phyloP scores from a whole-genome alignment of 2,329 filamentous ascomycete genomes.

The Neoascochyta sp. region DNA sequence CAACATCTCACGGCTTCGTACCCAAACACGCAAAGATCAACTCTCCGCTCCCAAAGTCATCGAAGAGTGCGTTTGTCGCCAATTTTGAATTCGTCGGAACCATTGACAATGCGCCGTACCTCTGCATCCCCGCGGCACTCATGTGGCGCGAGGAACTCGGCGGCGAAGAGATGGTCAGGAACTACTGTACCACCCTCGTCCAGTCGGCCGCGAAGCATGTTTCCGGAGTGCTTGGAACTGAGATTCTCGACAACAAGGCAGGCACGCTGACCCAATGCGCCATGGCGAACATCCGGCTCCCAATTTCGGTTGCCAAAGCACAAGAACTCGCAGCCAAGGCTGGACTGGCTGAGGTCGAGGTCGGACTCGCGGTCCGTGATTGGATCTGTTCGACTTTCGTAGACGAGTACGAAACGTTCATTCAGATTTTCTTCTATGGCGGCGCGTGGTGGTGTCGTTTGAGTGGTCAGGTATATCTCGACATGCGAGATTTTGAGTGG shows the following conservation, averaged over 20 bases:
- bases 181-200: constrained; percentile 62
- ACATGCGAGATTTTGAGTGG: constrained; percentile 72
- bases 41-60: constrained; percentile 27
- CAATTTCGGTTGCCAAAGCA: constrained; percentile 50
- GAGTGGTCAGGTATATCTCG: constrained; percentile 82
- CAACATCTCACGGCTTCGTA: constrained; percentile 71
- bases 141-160: constrained; percentile 67
- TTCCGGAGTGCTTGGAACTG: constrained; percentile 63
- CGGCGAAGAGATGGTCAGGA: constrained; percentile 66
- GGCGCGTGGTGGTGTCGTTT: constrained; percentile 67
- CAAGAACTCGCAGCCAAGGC: constrained; percentile 12
- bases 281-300: constrained; percentile 71
- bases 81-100: constrained; percentile 79
- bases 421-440: constrained; percentile 60
- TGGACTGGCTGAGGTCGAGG: constrained; percentile 15
- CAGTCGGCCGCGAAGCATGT: constrained; percentile 59
- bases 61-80: constrained; percentile 37
- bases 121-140: constrained; percentile 69
- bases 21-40: constrained; percentile 38
- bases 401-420: constrained; percentile 66
- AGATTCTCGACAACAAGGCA: constrained; percentile 64
- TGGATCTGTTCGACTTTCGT: constrained; percentile 43
- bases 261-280: constrained; percentile 62
- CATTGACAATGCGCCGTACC: constrained; percentile 65
- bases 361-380: constrained; percentile 33